Evolutionary conservation across 306 rosid genomes (phyloP).

Genomic region (Abrus precatorius): DNA sequence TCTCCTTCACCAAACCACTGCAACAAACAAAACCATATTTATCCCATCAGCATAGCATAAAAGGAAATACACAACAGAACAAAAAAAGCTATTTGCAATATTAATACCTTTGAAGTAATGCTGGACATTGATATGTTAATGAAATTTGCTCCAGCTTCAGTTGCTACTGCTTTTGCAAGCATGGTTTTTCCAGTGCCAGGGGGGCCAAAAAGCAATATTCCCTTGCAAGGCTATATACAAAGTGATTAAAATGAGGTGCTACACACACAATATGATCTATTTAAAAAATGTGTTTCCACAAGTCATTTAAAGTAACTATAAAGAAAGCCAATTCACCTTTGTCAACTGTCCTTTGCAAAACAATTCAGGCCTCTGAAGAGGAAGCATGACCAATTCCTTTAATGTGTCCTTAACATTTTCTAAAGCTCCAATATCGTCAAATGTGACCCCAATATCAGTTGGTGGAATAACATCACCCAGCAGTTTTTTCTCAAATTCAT

Average conservation of each 20-base stretch:
- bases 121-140: conserved; percentile 97
- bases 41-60: conserved; percentile 30
- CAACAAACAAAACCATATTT: conserved; percentile 45
- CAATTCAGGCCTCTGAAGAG: conserved; percentile 95
- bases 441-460: conserved; percentile 89
- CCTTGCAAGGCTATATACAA: conserved; percentile 90
- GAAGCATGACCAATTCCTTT: conserved; percentile 99
- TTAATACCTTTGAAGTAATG: conserved; percentile 88
- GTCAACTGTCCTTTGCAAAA: conserved; percentile 96
- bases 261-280: conserved; percentile 26
- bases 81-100: conserved; percentile 2
- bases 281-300: conserved; percentile 29
- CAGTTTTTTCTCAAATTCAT: conserved; percentile 96
- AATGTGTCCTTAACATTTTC: conserved; percentile 97
- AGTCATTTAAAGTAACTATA: conserved; percentile 27
- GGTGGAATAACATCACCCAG: conserved; percentile 98
- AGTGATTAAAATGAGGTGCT: conserved; percentile 33
- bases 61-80: conserved; percentile 22
- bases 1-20: conserved; percentile 99
- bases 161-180: conserved; percentile 99
- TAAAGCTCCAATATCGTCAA: conserved; percentile 96
- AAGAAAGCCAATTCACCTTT: conserved; percentile 64
- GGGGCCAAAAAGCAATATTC: conserved; percentile 96
- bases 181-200: conserved; percentile 98
- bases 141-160: conserved; percentile 99